Evolutionary conservation across 148 eudicot genomes (phyloP).

Genomic region (Camellia lanceoleosa): DNA sequence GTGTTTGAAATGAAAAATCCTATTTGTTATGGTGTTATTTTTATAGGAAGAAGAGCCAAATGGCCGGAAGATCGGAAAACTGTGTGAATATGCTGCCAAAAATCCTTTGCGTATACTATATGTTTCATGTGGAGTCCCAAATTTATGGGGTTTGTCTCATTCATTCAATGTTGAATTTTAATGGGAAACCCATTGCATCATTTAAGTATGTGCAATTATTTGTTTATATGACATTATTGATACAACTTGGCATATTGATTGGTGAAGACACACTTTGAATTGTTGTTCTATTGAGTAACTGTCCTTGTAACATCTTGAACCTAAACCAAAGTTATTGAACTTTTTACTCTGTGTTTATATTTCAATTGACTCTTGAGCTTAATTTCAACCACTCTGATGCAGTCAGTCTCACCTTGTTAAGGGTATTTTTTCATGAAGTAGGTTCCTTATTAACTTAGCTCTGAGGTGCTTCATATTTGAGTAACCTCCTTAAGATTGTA

Average conservation of each 20-base stretch:
- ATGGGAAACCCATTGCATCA: background rate
- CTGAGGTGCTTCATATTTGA: background rate
- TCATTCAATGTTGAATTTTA: background rate
- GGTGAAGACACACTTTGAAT: background rate
- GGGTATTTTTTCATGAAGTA: background rate
- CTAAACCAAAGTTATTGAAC: background rate
- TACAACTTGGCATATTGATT: background rate
- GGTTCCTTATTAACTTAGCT: background rate
- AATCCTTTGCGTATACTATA: slow-evolving; percentile 79
- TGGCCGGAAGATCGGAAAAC: slow-evolving; percentile 88
- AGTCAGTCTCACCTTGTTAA: background rate
- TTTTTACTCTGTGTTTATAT: background rate
- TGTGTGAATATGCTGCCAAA: slow-evolving; percentile 90
- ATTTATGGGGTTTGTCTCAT: background rate
- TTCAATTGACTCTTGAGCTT: background rate
- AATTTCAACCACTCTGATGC: background rate
- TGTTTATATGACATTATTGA: background rate
- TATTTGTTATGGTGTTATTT: background rate
- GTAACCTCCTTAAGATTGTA: background rate
- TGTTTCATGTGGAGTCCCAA: background rate
- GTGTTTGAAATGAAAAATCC: no score
- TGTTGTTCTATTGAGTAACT: background rate
- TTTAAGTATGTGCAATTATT: no score
- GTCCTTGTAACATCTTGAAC: background rate
- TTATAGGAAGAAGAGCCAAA: slow-evolving; percentile 79